Percentiles rank a stretch among this genome's conserved stretches.
Evolutionary conservation across 2,329 filamentous ascomycete genomes (phyloP).

Genomic region (Botrytis sinoallii): DNA sequence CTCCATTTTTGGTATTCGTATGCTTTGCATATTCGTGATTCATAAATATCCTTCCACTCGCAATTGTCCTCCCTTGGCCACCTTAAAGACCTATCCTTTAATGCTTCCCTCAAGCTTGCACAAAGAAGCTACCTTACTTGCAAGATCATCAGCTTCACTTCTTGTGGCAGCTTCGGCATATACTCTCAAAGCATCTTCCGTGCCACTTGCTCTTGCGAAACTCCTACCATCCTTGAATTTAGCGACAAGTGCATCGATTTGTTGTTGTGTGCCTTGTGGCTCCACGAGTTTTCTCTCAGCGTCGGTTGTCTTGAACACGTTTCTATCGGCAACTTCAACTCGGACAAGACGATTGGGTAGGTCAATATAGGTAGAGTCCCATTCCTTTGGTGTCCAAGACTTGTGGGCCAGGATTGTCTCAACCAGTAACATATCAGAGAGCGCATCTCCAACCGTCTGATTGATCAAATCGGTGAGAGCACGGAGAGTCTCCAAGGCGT

Average conservation of each 20-base stretch:
- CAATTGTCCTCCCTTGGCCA: not conserved
- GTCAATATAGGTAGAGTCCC: conserved; percentile 89
- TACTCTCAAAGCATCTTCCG: conserved; percentile 92
- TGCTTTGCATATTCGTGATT: conserved; percentile 11
- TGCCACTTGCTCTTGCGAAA: conserved; percentile 90
- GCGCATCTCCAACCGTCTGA: conserved; percentile 93
- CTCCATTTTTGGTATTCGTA: conserved; percentile 18
- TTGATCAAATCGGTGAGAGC: conserved; percentile 92
- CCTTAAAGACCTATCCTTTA: not conserved
- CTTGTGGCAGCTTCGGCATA: conserved; percentile 92
- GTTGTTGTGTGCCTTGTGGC: conserved; percentile 73
- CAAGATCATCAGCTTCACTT: conserved; percentile 86
- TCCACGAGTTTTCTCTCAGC: conserved; percentile 84
- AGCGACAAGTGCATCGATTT: conserved; percentile 82
- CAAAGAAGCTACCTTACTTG: conserved; percentile 64
- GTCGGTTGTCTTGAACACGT: conserved; percentile 85
- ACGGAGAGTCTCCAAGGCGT: conserved; percentile 78
- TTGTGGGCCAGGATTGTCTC: conserved; percentile 97
- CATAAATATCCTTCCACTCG: not conserved
- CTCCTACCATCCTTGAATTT: conserved; percentile 88
- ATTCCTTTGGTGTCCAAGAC: conserved; percentile 83
- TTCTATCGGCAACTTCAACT: conserved; percentile 84
- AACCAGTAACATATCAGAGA: conserved; percentile 93
- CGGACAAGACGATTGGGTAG: conserved; percentile 93
- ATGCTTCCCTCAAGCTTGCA: conserved; percentile 29